Base-by-base conservation (phyloP, 2,329 filamentous ascomycete genomes). In the Lasiodiplodia gonubiensis region DNA sequence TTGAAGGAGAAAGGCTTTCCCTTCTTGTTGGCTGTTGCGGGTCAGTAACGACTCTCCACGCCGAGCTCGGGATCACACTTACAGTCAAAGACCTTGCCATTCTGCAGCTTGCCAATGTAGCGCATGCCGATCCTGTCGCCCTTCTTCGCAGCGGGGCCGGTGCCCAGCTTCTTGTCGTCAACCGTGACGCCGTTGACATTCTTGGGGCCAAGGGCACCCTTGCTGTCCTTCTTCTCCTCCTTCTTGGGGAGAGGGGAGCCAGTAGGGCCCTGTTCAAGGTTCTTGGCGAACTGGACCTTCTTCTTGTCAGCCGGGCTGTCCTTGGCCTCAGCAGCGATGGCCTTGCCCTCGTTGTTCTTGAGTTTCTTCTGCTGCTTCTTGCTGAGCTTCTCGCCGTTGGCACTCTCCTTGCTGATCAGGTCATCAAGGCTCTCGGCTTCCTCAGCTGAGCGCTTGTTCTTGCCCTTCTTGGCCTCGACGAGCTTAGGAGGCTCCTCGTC, bases 231-330 rank as follows among this genome's bases (percentile, higher is more conserved):
- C 57, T 63, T 61, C 60, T 74, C 75, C 60, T 82, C 79, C 68
- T 81, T 77, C 76, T 85, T 86, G 66, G 73, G 81, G 76, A 49
- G 76, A 75, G 23, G 77, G 70, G 76, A 84, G 80, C 77, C 77
- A 68, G 93, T 96, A 70, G 95, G 95, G 69, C 95, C 95, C 82
- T 97, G 93, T 86, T 98, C 95, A 70, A 99, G 92, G 81, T 98
- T 94, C 88, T 98, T 97, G 78, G 95, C 94, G 80, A 99, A 99
- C 81, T 97, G 93, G 69, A 99, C 95, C 86, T 97, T 98, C 89
- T 97, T 97, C 80, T 92, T 91, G 67, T 85, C 83, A 85, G 89
- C 78, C 70, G 77, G 75, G 69, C 74, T 89, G 71, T 80, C 80
- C 71, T 84, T 80, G 64, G 77, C 84, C 59, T 63, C 59, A 54